phyloP scores from a whole-genome alignment of 2,329 filamentous ascomycete genomes.

The Fusarium equiseti region DNA sequence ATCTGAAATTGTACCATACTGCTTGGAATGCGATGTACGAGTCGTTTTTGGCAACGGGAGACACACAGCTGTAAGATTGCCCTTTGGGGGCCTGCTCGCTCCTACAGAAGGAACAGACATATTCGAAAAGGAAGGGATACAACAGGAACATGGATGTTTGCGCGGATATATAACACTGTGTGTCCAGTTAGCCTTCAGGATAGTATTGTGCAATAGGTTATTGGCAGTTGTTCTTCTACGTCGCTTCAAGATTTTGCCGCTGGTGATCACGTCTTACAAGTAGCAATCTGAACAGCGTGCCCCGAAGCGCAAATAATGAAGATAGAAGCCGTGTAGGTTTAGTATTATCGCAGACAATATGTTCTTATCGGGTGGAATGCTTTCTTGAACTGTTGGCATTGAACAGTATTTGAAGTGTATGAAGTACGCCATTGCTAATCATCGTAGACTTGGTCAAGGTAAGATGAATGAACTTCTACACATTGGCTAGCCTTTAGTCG shows the following conservation, averaged over 20 bases:
- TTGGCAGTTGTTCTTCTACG: background rate
- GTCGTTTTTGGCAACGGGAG: constrained; percentile 17
- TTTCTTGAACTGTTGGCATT: background rate
- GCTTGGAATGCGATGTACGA: constrained; percentile 16
- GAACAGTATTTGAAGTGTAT: background rate
- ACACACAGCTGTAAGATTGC: constrained; percentile 4
- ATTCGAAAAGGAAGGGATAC: background rate
- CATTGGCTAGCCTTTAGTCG: background rate
- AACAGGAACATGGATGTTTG: constrained; percentile 21
- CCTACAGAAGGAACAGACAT: constrained; percentile 20
- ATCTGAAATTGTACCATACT: constrained; percentile 42
- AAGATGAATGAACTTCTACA: background rate
- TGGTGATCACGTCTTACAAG: background rate
- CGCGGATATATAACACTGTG: constrained; percentile 19
- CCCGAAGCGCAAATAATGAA: background rate
- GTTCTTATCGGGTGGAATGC: background rate
- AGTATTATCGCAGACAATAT: background rate
- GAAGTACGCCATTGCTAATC: background rate
- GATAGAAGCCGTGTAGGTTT: background rate
- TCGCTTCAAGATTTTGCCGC: background rate
- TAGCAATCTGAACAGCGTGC: background rate
- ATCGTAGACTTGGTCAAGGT: background rate
- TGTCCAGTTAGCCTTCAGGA: constrained; percentile 13
- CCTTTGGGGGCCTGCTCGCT: constrained; percentile 14
- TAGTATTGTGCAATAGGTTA: constrained; percentile 18